Evolutionary conservation across 2,329 filamentous ascomycete genomes (phyloP), one percentile per base, ranked within the genome.

Genomic region (Dissoconium aciculare): DNA sequence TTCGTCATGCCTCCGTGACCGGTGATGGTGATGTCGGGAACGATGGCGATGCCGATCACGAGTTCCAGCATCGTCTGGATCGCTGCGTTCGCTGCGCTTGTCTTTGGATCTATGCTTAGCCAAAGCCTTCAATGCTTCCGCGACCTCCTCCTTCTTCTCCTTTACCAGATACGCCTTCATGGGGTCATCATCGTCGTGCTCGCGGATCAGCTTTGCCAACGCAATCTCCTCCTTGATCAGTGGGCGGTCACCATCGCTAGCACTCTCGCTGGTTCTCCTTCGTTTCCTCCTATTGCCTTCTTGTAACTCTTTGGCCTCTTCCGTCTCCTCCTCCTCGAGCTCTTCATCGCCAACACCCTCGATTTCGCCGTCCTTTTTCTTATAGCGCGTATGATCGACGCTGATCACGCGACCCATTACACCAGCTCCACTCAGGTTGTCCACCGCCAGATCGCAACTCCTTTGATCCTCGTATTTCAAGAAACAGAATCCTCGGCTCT

Each of bases 381-480:
- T 91, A 58, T 98, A 98, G 31, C 85, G 66, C 15, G 84, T 81
- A 57, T 98, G 89, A 53, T 98, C 89, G 9, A 98, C 89, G 36
- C 79, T 72, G 25, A 98, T 58, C 35, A 87, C 58, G 25, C 85
- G 68, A 2, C 84, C 85, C 51, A 81, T 65, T 11, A 98, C 74
- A 16, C 74, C 78, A 5, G 85, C 78, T 17, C 89, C 89, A 23
- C 84, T 80, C 4, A 98, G 62, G 54, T 98, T 98, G 58, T 98
- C 89, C 6, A 98, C 91, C 0, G 91, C 89, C 25, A 98, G 62
- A 56, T 95, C 87, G 39, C 82, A 91, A 58, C 85, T 94, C 44
- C 87, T 70, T 62, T 98, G 89, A 56, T 98, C 87, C 54, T 98
- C 89, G 57, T 95, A 98, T 53, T 98, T 98, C 35, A 98, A 67